Conservation (phyloP, 2,329 filamentous ascomycete species). For the Fusarium concolor region DNA sequence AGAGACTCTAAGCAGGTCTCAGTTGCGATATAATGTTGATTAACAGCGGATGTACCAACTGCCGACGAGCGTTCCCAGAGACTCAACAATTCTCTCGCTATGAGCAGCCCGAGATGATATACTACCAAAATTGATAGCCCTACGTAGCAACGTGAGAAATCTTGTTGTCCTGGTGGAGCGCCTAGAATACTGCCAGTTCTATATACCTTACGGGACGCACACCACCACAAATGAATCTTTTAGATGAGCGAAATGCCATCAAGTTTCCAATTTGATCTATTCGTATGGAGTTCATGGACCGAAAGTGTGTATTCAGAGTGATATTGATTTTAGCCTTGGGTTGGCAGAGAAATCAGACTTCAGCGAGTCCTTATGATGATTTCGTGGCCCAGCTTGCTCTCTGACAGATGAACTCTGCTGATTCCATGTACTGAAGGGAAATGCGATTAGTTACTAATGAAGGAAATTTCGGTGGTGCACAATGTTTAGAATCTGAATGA, state of each 20-base stretch:
- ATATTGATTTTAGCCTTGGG: too few species aligned
- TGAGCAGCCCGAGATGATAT: not conserved
- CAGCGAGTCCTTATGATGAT: too few species aligned
- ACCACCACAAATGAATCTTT: not conserved
- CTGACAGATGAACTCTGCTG: too few species aligned
- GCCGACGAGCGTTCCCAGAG: not conserved
- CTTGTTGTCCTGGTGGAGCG: slow-evolving; percentile 16
- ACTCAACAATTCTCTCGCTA: not conserved
- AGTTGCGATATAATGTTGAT: not conserved
- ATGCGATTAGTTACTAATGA: not conserved
- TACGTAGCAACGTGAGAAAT: slow-evolving; percentile 5
- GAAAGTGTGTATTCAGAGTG: too few species aligned
- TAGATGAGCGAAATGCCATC: not conserved
- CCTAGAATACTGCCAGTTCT: not conserved
- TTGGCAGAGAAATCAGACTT: too few species aligned
- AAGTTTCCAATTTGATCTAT: too few species aligned
- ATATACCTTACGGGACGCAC: not conserved
- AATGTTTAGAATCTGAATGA: not conserved
- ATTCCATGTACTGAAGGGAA: too few species aligned
- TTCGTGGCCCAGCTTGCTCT: too few species aligned
- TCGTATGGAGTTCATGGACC: too few species aligned
- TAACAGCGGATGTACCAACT: not conserved
- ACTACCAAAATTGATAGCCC: not conserved
- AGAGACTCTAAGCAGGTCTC: too few species aligned
- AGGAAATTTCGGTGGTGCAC: not conserved